Evolutionary conservation across 2,329 filamentous ascomycete species (phyloP).

Genomic region (Alternaria rosae): DNA sequence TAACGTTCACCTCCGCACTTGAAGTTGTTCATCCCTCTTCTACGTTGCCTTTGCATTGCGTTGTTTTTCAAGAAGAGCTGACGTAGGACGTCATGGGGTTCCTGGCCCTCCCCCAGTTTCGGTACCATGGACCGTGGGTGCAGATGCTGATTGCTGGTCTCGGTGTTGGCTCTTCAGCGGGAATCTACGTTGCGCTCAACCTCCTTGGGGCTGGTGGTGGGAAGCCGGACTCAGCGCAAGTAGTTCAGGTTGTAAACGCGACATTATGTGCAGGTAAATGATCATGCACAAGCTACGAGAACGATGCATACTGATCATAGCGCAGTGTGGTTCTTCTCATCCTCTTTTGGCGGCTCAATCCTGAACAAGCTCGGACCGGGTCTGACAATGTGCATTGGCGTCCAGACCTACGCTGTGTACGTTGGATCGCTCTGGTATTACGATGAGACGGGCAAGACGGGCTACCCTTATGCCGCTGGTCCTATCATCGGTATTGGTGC

Average conservation of each 20-base stretch:
- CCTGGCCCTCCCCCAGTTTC: constrained; percentile 33
- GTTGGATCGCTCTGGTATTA: constrained; percentile 45
- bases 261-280: constrained; percentile 35
- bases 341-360: constrained; percentile 42
- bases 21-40: neutral
- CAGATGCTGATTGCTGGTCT: constrained; percentile 41
- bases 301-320: neutral
- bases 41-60: neutral
- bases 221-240: constrained; percentile 39
- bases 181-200: constrained; percentile 43
- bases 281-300: neutral
- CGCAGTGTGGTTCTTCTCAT: constrained; percentile 44
- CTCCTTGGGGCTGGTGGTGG: constrained; percentile 41
- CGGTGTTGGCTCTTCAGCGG: constrained; percentile 39
- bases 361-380: constrained; percentile 42
- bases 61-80: neutral
- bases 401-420: constrained; percentile 41
- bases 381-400: constrained; percentile 42
- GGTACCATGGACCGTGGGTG: constrained; percentile 42
- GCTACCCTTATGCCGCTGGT: constrained; percentile 40
- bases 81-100: constrained; percentile 28
- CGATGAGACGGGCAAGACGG: constrained; percentile 41
- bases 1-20: neutral
- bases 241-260: constrained; percentile 43
- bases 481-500: constrained; percentile 44